Conservation (phyloP, 306 rosid species). For the Cyclanthera cordifolia region DNA sequence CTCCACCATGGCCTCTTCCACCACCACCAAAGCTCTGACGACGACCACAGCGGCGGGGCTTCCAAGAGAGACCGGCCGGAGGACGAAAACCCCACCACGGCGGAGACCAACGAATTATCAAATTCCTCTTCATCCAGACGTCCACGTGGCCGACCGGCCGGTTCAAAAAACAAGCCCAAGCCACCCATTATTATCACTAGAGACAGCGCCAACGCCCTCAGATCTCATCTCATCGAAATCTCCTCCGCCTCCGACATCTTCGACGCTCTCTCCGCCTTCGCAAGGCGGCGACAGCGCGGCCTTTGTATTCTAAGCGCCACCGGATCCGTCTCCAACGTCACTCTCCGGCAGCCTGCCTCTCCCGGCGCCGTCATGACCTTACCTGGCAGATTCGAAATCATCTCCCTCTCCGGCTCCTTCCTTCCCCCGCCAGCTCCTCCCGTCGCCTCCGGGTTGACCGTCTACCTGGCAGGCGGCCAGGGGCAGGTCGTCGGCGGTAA, state of each 20-base stretch:
- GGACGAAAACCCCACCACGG: slow-evolving; percentile 13
- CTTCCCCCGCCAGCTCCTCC: slow-evolving; percentile 90
- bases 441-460: slow-evolving; percentile 56
- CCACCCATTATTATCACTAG: slow-evolving; percentile 85
- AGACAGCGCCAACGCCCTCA: slow-evolving; percentile 78
- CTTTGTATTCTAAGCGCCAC: slow-evolving; percentile 72
- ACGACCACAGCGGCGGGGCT: slow-evolving; percentile 32
- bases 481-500: slow-evolving; percentile 88
- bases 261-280: slow-evolving; percentile 64
- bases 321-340: slow-evolving; percentile 82
- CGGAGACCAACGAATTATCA: slow-evolving; percentile 26
- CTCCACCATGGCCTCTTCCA: slow-evolving; percentile 58
- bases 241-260: slow-evolving; percentile 65
- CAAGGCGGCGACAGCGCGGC: slow-evolving; percentile 64
- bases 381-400: slow-evolving; percentile 77
- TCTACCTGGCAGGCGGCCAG: slow-evolving; percentile 79
- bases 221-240: slow-evolving; percentile 82
- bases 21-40: slow-evolving; percentile 30
- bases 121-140: slow-evolving; percentile 30
- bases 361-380: slow-evolving; percentile 73
- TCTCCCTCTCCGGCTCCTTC: slow-evolving; percentile 68
- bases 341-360: slow-evolving; percentile 72
- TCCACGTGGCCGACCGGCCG: slow-evolving; percentile 77
- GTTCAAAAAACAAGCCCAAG: slow-evolving; percentile 80
- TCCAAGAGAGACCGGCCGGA: slow-evolving; percentile 54